Evolutionary conservation across 2,329 filamentous ascomycete species (phyloP), one percentile per base, ranked within the genome.

Genomic region (Aspergillus pseudotamarii): DNA sequence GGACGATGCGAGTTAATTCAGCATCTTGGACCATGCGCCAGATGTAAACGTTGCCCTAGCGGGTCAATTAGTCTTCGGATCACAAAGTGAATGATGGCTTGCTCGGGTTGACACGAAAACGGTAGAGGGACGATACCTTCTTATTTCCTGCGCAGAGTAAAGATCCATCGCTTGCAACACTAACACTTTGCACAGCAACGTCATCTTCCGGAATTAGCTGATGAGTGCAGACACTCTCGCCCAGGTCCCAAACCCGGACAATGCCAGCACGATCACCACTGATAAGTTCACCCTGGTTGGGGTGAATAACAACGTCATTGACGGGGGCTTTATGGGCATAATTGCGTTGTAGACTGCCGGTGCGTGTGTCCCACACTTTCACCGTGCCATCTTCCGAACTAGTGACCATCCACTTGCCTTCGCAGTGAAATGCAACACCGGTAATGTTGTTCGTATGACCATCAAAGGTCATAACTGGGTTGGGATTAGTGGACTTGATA

Each of bases 361-460:
- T 91, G 54, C 94, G 85, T 6, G 93, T 97, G 77, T 97, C 94
- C 94, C 94, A 97, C 67, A 97, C 96, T 84, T 96, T 96, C 74
- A 97, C 94, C 0, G 93, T 96, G 72, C 94, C 92, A 75, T 99
- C 95, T 79, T 99, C 95, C 54, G 92, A 96, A 78, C 91, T 96
- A 11, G 95, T 99, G 21, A 98, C 95, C 92, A 99, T 97, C 95
- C 95, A 99, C 81, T 99, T 99, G 12, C 94, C 94, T 79, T 99
- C 95, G 77, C 94, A 98, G 78, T 99, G 95, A 77, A 99, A 99
- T 12, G 94, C 94, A 54, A 99, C 92, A 50, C 95, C 95, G 0
- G 95, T 99, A 75, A 99, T 90, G 74, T 99, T 99, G 69, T 90
- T 93, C 14, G 92, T 95, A 80, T 99, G 95, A 48, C 95, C 95